Evolutionary conservation across 345 rosid genomes (phyloP).

Genomic region (Eucalyptus viminalis): DNA sequence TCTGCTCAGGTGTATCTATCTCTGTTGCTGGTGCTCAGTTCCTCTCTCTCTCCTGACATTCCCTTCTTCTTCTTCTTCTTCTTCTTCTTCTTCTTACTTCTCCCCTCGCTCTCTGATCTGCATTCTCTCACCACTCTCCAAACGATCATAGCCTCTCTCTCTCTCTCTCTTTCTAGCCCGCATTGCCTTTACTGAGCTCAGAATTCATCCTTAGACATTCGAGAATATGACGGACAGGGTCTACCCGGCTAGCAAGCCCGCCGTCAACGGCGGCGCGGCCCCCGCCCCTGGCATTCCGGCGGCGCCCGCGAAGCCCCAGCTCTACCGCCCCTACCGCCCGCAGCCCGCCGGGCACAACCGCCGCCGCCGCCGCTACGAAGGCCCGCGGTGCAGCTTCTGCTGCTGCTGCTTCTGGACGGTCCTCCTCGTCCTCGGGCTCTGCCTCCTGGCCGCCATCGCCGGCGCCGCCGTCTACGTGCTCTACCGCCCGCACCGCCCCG

Average conservation of each 20-base stretch:
- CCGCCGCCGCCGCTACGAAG: conserved; percentile 1
- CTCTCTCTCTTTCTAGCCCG: not conserved
- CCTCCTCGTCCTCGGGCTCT: conserved; percentile 41
- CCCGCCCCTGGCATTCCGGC: conserved; percentile 14
- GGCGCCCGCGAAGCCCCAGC: conserved; percentile 16
- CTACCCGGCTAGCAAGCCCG: not conserved
- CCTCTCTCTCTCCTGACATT: not conserved
- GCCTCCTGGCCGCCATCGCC: conserved; percentile 52
- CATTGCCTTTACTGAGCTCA: not conserved
- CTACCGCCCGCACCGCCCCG: conserved; percentile 72
- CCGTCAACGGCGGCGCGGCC: conserved; percentile 11
- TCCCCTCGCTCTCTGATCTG: not conserved
- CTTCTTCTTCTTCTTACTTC: not conserved
- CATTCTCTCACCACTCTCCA: not conserved
- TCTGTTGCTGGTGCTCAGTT: not conserved
- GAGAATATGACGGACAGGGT: not conserved
- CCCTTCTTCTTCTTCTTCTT: not conserved
- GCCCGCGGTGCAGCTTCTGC: conserved; percentile 63
- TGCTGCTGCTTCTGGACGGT: conserved; percentile 86
- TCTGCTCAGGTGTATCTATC: not conserved
- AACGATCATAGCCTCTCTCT: not conserved
- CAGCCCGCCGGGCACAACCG: conserved; percentile 51
- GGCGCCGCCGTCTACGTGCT: conserved; percentile 68
- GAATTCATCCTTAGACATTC: not conserved
- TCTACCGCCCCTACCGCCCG: conserved; percentile 52